Evolutionary conservation across 179 eudicot genomes (phyloP), one percentile per base, ranked within the genome.

Genomic region (Heliamphora pulchella): DNA sequence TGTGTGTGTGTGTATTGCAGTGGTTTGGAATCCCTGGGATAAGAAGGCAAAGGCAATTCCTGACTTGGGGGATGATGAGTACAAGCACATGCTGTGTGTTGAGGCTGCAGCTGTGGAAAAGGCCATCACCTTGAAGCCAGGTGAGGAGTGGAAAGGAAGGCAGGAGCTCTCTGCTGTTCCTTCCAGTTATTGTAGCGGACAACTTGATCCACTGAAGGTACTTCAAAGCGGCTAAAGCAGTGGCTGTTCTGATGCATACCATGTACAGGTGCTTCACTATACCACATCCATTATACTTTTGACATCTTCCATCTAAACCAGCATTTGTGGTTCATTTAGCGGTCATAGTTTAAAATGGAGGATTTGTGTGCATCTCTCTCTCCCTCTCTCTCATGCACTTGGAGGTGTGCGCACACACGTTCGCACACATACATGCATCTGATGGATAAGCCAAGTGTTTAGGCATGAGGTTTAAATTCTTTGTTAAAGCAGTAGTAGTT

Each of bases 21-120:
- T 91, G 80, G 97, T 95, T 47, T 95, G 98, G 98, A 95, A 95
- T 86, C 98, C 98, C 6, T 93, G 97, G 98, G 97, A 95, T 84
- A 93, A 89, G 86, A 93, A 88, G 89, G 97, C 98, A 46, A 94
- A 93, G 86, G 91, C 97, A 10, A 82, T 95, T 84, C 87, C 88
- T 76, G 98, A 95, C 89, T 88, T 95, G 73, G 98, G 98, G 69
- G 97, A 93, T 66, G 97, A 91, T 11, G 98, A 95, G 51, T 95
- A 90, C 87, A 91, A 94, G 82, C 87, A 90, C 74, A 95, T 95
- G 98, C 66, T 95, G 77, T 95, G 98, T 71, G 97, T 95, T 82
- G 98, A 95, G 84, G 87, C 98, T 80, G 98, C 98, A 82, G 94
- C 97, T 57, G 84, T 94, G 46, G 98, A 93, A 79, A 94, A 90